phyloP scores from a whole-genome alignment of 1,139 yeast species.

The Scheffersomyces insectosa region DNA sequence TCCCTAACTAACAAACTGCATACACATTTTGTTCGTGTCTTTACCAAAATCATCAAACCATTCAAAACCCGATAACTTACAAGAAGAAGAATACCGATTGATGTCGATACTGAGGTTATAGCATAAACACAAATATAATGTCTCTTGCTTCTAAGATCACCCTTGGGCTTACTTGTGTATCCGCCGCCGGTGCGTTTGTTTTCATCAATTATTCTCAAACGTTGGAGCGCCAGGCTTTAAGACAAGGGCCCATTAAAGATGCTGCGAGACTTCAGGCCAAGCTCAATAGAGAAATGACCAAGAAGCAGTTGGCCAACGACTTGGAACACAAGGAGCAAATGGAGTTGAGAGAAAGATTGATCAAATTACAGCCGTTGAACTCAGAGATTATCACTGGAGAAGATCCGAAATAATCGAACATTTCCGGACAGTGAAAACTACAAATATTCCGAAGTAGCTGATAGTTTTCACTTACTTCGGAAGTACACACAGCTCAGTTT shows the following conservation, averaged over 20 bases:
- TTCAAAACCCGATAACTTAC: no score
- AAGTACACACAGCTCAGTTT: not conserved
- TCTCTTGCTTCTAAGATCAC: conserved; percentile 74
- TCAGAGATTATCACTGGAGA: conserved; percentile 39
- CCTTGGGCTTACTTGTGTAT: conserved; percentile 55
- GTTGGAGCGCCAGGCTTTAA: conserved; percentile 64
- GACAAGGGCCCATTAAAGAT: conserved; percentile 81
- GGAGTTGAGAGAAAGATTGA: conserved; percentile 61
- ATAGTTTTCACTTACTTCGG: not conserved
- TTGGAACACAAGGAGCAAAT: conserved; percentile 77
- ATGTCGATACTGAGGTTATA: no score
- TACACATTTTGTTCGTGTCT: no score
- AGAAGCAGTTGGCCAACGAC: conserved; percentile 54
- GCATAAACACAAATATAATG: conserved; percentile 35
- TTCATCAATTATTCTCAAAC: conserved; percentile 72
- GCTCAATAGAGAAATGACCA: conserved; percentile 26
- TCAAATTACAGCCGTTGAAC: conserved; percentile 63
- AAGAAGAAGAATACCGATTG: no score
- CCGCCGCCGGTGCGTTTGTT: conserved; percentile 59
- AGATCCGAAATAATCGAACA: conserved; percentile 9
- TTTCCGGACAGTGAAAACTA: not conserved
- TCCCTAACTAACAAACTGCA: no score
- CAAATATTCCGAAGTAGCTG: conserved; percentile 1
- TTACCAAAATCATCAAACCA: no score
- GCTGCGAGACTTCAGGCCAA: conserved; percentile 60